These are phyloP conservation scores for Crithidia thermophila DNA, from an alignment of 208 protist genomes.

Conservation along the genomic window DNA sequence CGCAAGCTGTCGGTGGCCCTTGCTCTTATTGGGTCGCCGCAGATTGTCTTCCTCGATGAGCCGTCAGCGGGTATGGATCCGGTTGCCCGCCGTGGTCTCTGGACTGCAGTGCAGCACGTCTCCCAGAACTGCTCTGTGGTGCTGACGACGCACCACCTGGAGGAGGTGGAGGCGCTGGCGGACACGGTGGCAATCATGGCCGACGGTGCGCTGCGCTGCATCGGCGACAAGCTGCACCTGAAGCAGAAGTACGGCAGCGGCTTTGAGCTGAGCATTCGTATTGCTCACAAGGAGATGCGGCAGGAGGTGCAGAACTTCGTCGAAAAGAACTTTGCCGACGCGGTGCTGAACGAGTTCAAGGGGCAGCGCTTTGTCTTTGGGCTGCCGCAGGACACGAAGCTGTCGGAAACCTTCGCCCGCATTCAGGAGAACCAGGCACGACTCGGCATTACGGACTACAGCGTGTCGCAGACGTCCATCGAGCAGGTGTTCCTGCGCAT, in stretches of 20 bases:
- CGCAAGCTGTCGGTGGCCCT: slow-evolving; percentile 73
- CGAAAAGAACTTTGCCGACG: slow-evolving; percentile 30
- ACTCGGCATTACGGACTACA: slow-evolving; percentile 73
- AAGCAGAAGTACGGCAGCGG: slow-evolving; percentile 71
- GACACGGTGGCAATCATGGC: slow-evolving; percentile 81
- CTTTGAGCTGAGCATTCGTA: slow-evolving; percentile 56
- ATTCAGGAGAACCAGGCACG: slow-evolving; percentile 38
- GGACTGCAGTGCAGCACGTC: slow-evolving; percentile 65
- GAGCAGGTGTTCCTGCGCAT: slow-evolving; percentile 88
- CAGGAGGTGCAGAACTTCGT: slow-evolving; percentile 45
- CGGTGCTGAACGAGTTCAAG: slow-evolving; percentile 45
- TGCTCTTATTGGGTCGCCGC: slow-evolving; percentile 64
- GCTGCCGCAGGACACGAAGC: slow-evolving; percentile 38
- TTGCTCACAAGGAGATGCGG: slow-evolving; percentile 28
- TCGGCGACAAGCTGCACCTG: slow-evolving; percentile 78
- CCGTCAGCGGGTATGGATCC: slow-evolving; percentile 79
- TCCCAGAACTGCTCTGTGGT: slow-evolving; percentile 73
- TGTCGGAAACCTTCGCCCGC: slow-evolving; percentile 44
- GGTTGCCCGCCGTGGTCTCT: slow-evolving; percentile 54
- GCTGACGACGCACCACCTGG: slow-evolving; percentile 94
- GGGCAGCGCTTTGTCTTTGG: slow-evolving; percentile 52
- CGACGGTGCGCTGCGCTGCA: slow-evolving; percentile 72
- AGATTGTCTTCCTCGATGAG: slow-evolving; percentile 74
- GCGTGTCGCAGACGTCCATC: slow-evolving; percentile 78
- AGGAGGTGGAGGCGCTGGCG: slow-evolving; percentile 92